Conservation (phyloP, 495 filamentous ascomycete genomes). For the Penicillium simplicissimum region DNA sequence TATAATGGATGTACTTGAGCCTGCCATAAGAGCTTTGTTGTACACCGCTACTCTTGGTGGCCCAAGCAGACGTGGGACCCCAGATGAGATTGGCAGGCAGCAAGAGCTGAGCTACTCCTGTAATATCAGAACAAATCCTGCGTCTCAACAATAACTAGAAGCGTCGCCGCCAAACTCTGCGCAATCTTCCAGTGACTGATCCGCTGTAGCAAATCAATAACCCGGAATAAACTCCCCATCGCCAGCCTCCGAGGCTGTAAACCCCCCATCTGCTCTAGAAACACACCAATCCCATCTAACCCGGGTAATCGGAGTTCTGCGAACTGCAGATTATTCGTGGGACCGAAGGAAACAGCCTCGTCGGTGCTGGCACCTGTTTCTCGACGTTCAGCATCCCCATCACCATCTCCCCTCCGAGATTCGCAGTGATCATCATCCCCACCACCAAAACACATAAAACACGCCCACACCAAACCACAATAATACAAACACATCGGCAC, state of each 20-base stretch:
- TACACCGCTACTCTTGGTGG: constrained; percentile 19
- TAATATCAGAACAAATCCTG: constrained; percentile 14
- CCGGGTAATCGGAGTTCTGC: constrained; percentile 7
- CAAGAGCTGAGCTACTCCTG: too few relatives aligned
- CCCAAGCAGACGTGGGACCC: constrained; percentile 3
- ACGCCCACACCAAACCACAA: constrained; percentile 19
- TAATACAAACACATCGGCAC: constrained; percentile 25
- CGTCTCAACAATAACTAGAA: constrained; percentile 19
- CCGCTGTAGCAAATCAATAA: constrained; percentile 19
- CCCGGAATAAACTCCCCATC: constrained; percentile 14
- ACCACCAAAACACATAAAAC: constrained; percentile 12
- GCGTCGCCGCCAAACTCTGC: constrained; percentile 15
- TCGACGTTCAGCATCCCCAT: neutral
- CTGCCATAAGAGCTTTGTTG: neutral
- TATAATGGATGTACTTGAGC: neutral
- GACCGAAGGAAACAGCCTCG: neutral
- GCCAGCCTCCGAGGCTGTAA: constrained; percentile 7
- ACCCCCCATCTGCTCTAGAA: constrained; percentile 8
- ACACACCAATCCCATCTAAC: constrained; percentile 2
- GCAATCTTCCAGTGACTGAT: constrained; percentile 10
- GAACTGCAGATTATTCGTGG: constrained; percentile 2
- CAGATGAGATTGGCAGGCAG: constrained; percentile 4
- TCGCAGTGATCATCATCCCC: neutral
- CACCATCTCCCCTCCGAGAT: neutral
- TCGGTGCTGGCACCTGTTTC: too few relatives aligned